Percentiles rank a stretch among this genome's conserved stretches.
phyloP scores from a whole-genome alignment of 352 stramenopile genomes.

The Aphanomyces stellatus region DNA sequence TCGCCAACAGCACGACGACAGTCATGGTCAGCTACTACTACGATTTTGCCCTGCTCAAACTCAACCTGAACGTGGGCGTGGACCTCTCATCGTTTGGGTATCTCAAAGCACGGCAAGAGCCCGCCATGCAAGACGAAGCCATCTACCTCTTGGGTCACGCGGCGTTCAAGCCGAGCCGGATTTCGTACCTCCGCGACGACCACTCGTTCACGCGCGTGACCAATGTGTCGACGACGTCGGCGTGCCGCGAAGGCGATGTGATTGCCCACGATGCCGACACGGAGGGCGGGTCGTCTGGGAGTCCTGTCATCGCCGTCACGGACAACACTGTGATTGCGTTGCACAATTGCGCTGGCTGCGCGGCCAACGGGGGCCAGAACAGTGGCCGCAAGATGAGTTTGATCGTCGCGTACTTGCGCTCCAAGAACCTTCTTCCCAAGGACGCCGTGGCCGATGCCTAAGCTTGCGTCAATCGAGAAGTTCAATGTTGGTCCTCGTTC shows the following conservation, averaged over 20 bases:
- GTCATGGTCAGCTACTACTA: conserved; percentile 34
- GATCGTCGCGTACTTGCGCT: background rate
- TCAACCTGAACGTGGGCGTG: conserved; percentile 36
- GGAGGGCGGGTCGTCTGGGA: background rate
- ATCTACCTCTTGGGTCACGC: conserved; percentile 64
- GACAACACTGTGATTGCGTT: conserved; percentile 7
- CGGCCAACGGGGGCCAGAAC: background rate
- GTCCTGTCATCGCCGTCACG: background rate
- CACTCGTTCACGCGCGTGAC: conserved; percentile 34
- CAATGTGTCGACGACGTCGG: conserved; percentile 14
- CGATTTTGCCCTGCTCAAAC: conserved; percentile 48
- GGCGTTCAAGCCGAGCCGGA: conserved; percentile 46
- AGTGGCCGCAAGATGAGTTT: background rate
- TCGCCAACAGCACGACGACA: conserved; percentile 32
- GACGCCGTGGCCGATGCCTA: background rate
- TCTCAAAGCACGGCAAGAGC: conserved; percentile 28
- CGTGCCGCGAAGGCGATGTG: background rate
- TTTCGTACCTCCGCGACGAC: conserved; percentile 35
- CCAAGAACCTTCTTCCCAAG: background rate
- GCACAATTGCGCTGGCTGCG: conserved; percentile 8
- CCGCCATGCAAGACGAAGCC: conserved; percentile 35
- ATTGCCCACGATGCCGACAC: background rate
- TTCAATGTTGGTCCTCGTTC: too few species aligned
- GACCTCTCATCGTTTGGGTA: conserved; percentile 36
- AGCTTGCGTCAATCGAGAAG: too few species aligned